Percentiles rank a stretch among this genome's conserved stretches.
Conservation (phyloP, 1,139 yeast species). For the Spathaspora sp. region DNA sequence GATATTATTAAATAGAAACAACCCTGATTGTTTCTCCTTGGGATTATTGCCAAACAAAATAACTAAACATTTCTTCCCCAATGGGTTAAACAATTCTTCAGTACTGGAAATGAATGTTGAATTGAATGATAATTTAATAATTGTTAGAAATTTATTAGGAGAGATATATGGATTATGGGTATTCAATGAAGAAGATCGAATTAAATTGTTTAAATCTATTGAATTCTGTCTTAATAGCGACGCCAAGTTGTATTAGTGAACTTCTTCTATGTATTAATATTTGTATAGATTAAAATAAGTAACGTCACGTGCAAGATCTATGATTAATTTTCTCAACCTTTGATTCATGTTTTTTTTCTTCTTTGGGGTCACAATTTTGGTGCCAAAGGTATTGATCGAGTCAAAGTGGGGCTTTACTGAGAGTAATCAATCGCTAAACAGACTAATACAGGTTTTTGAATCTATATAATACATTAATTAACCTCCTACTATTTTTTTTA, state of each 20-base stretch:
- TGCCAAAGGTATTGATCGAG: neutral
- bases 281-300: neutral
- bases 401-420: neutral
- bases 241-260: conserved; percentile 12
- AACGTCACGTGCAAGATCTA: neutral
- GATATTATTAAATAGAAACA: conserved; percentile 70
- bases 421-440: neutral
- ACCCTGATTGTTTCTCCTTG: conserved; percentile 75
- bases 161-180: conserved; percentile 91
- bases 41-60: conserved; percentile 69
- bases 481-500: neutral
- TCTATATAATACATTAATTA: neutral
- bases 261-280: neutral
- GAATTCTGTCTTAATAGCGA: conserved; percentile 53
- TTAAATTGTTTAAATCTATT: conserved; percentile 56
- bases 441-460: neutral
- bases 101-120: conserved; percentile 67
- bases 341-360: no score
- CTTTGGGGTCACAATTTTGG: neutral
- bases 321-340: neutral
- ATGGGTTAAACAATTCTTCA: conserved; percentile 41
- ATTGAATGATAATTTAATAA: conserved; percentile 75
- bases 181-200: conserved; percentile 73
- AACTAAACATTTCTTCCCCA: conserved; percentile 41
- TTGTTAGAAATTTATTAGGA: conserved; percentile 72